phyloP scores from a whole-genome alignment of 164 flowering plant species.

The Chloranthus sessilifolius region DNA sequence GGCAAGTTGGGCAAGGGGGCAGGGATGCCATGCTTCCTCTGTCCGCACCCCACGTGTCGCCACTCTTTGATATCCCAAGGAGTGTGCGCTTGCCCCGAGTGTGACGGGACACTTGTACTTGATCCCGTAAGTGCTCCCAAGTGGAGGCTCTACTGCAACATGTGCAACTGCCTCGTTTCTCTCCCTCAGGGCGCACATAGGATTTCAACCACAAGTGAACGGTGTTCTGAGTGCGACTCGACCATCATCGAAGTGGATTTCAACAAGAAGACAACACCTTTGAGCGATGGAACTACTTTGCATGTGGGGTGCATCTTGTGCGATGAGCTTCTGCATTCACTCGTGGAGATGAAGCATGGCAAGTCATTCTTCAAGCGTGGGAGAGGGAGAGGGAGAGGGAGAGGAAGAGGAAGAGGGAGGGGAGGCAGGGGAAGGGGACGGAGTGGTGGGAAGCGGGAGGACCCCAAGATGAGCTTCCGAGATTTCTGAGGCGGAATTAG shows the following conservation, averaged over 20 bases:
- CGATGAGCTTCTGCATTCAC: slow-evolving; percentile 86
- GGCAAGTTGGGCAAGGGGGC: slow-evolving; percentile 63
- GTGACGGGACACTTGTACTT: slow-evolving; percentile 79
- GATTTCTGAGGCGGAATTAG: slow-evolving; percentile 46
- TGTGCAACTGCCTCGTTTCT: slow-evolving; percentile 81
- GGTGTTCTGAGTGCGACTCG: slow-evolving; percentile 80
- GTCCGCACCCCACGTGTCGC: slow-evolving; percentile 94
- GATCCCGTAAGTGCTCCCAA: slow-evolving; percentile 94
- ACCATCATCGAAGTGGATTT: slow-evolving; percentile 79
- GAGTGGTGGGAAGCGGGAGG: slow-evolving; percentile 36
- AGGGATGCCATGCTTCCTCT: slow-evolving; percentile 93
- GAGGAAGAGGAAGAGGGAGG: slow-evolving; percentile 47
- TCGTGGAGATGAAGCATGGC: slow-evolving; percentile 86
- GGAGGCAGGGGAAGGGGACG: slow-evolving; percentile 42
- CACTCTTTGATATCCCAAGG: slow-evolving; percentile 86
- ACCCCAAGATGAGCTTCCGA: slow-evolving; percentile 90
- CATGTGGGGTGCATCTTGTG: slow-evolving; percentile 81
- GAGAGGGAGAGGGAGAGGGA: slow-evolving; percentile 56
- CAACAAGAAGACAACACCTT: slow-evolving; percentile 87
- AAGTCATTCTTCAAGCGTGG: slow-evolving; percentile 48
- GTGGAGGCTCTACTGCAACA: slow-evolving; percentile 89
- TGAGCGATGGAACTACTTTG: slow-evolving; percentile 76
- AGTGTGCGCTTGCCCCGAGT: slow-evolving; percentile 97
- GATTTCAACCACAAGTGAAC: slow-evolving; percentile 61
- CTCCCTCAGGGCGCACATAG: slow-evolving; percentile 92